Evolutionary conservation across 2,329 filamentous ascomycete genomes (phyloP), one percentile per base, ranked within the genome.

Genomic region (Cladosporium sp.): DNA sequence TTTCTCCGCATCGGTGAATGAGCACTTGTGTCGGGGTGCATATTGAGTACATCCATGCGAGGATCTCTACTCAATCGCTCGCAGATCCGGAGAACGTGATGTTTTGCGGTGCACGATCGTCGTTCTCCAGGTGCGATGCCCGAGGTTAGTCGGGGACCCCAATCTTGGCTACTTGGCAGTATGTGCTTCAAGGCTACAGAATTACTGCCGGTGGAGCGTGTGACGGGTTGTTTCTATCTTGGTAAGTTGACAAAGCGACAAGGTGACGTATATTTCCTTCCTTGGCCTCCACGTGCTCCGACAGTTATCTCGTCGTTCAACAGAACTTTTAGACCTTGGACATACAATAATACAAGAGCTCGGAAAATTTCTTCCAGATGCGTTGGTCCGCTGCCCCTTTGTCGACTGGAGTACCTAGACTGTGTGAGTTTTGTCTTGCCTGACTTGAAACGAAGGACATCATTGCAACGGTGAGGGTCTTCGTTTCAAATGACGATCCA

Each of bases 131-230:
- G n/a, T 46, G 40, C 8, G n/a, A 7, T 55, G 29, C 18, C 52
- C 52, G 52, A 55, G 52, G 52, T 55, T 55, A 29, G 11, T n/a
- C 21, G 28, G 16, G 16, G 16, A 53, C 28, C 52, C 52, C 52
- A 55, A 55, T 33, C 52, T 55, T 55, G 52, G 52, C 52, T 55
- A 33, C 52, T 55, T 55, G 52, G 52, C 52, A 46, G 40, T 1
- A 21, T 8, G 12, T 23, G n/a, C 40, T 23, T 8, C 1, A 7
- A 1, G 6, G 40, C 40, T 21, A 46, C n/a, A 46, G n/a, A 46
- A 40, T 16, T n/a, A 46, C 40, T 23, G 40, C 40, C 40, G 40
- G 40, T 21, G 3, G 11, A 23, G 40, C 40, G 40, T 12, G n/a
- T 21, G 40, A 10, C 14, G n/a, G n/a, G n/a, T 6, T 6, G n/a